Conservation (phyloP, 1,284 basidiomycete genomes). For the Salmacisia buchloeana region DNA sequence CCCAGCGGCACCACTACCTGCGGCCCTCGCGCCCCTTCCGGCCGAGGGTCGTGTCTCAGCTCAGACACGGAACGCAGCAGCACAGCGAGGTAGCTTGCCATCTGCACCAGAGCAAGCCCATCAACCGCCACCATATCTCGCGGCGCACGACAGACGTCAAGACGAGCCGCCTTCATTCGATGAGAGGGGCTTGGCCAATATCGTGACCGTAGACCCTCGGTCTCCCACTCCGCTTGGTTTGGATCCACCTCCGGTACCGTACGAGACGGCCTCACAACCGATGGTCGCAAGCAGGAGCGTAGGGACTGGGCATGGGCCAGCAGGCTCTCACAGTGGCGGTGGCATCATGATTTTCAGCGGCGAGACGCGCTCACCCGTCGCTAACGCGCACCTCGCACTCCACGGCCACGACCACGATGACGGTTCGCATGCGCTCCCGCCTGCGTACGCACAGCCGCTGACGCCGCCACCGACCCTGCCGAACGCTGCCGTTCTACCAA, state of each 20-base stretch:
- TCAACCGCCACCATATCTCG: constrained; percentile 1
- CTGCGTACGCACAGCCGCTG: neutral
- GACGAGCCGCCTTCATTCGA: neutral
- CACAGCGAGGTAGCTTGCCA: neutral
- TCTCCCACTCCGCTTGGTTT: neutral
- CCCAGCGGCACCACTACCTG: neutral
- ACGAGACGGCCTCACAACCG: too few relatives aligned
- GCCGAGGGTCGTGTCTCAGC: neutral
- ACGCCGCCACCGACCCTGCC: too few relatives aligned
- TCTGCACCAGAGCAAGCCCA: neutral
- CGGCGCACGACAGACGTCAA: neutral
- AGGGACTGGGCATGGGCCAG: too few relatives aligned
- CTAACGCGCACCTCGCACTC: neutral
- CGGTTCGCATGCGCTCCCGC: neutral
- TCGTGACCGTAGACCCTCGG: too few relatives aligned
- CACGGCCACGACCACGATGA: neutral
- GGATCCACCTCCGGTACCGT: neutral
- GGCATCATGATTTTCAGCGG: too few relatives aligned
- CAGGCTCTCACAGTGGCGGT: too few relatives aligned
- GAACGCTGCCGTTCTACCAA: neutral
- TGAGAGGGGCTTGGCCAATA: too few relatives aligned
- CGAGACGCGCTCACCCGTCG: too few relatives aligned
- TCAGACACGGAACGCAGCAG: neutral
- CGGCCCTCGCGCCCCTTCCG: neutral
- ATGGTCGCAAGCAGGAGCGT: too few relatives aligned